Conservation (phyloP, 306 rosid genomes). For the Notholithocarpus densiflorus region DNA sequence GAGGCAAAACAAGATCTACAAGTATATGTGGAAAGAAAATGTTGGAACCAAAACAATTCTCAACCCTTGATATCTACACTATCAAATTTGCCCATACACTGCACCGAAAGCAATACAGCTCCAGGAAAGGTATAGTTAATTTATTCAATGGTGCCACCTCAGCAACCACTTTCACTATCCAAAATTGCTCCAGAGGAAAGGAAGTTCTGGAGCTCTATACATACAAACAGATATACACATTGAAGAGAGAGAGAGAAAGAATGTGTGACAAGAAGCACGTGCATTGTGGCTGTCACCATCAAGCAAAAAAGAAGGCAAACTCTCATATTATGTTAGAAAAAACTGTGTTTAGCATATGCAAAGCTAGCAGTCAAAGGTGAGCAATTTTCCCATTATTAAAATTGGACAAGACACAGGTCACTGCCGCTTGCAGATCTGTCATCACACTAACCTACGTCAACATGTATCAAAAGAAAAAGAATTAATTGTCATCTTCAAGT, state of each 20-base stretch:
- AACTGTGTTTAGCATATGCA: neutral
- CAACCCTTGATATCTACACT: too few relatives aligned
- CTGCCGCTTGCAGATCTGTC: neutral
- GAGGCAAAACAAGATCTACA: neutral
- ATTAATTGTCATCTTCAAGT: conserved; percentile 26
- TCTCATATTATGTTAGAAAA: neutral
- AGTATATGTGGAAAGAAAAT: too few relatives aligned
- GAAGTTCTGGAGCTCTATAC: too few relatives aligned
- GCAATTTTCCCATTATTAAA: neutral
- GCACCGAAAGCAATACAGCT: too few relatives aligned
- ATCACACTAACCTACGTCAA: conserved; percentile 78
- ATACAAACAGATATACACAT: too few relatives aligned
- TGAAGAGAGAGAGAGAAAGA: neutral
- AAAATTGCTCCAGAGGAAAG: too few relatives aligned
- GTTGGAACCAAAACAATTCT: too few relatives aligned
- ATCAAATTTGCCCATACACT: too few relatives aligned
- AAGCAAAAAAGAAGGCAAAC: neutral
- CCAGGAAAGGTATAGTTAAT: too few relatives aligned
- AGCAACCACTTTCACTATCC: too few relatives aligned
- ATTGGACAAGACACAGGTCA: neutral
- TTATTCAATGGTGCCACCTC: too few relatives aligned
- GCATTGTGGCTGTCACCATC: neutral
- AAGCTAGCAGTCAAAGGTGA: neutral
- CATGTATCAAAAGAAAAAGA: conserved; percentile 29
- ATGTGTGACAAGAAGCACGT: neutral